Base-by-base conservation (phyloP, 2,329 filamentous ascomycete genomes). In the Aspergillus glaucus region DNA sequence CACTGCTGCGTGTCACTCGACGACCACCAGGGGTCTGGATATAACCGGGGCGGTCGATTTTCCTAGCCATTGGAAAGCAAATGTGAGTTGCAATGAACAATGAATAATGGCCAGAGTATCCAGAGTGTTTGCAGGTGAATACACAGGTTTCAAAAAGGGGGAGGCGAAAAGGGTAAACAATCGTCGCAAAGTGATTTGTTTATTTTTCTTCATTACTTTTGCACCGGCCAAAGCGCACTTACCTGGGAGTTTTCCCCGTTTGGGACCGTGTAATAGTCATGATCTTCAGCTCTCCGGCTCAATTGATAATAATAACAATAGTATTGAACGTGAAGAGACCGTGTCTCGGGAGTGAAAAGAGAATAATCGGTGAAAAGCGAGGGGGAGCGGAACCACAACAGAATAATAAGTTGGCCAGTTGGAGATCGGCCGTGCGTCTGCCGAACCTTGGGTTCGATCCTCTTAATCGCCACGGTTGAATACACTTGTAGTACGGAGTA, bases 241-340 rank as follows among this genome's bases (percentile, higher is more conserved):
- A 78, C 75, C 65, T 75, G 54, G 75, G 74, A 51, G 74, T 75
- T 61, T 73, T 75, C 55, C 74, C 74, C 55, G 75, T 72, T 62
- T 78, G 74, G 40, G 75, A 77, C 50, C 75, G 73, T 46, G 75
- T 78, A 46, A 75, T 55, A 45, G 69, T 72, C 73, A 75, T 76
- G 46, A 50, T 63, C n/a, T 26, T 17, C 41, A 14, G 9, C n/a
- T 42, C 39, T 42, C 17, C 12, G 24, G 22, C 42, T 30, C 42
- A 44, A 44, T 24, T 30, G 34, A 15, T n/a, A 26, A 17, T 44
- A 44, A 15, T 34, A 30, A 17, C 12, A 32, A 44, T 28, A 28
- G 12, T 26, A 44, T 26, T 17, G 14, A 43, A 9, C 10, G 14
- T 12, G 26, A 30, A 30, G 6, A 10, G 22, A 15, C 26, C 4